Percentiles rank a stretch among this genome's conserved stretches.
Evolutionary conservation across 2,329 filamentous ascomycete species (phyloP).

Genomic region (Monilinia fructicola): DNA sequence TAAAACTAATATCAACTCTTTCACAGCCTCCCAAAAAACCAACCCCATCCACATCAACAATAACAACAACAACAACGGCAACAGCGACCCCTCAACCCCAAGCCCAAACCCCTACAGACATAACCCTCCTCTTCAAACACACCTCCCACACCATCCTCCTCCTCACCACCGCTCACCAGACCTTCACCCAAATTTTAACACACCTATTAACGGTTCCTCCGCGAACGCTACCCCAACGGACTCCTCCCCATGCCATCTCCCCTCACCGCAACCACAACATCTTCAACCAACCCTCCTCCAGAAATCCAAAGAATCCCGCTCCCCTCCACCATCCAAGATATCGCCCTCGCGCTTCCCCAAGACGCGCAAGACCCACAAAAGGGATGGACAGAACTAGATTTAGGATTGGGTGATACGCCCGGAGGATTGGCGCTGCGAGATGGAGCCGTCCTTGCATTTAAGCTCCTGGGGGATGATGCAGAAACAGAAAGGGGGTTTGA

Average conservation of each 20-base stretch:
- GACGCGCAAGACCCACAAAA: constrained; percentile 50
- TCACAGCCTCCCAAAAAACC: constrained; percentile 8
- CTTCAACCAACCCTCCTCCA: no score
- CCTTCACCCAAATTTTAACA: constrained; percentile 57
- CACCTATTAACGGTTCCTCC: constrained; percentile 60
- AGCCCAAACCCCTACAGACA: constrained; percentile 42
- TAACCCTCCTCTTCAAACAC: constrained; percentile 71
- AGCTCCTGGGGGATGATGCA: constrained; percentile 33
- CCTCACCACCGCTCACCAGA: constrained; percentile 58
- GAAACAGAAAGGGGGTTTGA: constrained; percentile 27
- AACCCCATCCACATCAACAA: not conserved
- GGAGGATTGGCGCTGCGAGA: constrained; percentile 44
- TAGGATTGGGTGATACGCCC: constrained; percentile 40
- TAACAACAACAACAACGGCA: not conserved
- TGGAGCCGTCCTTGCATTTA: constrained; percentile 45
- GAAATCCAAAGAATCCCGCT: constrained; percentile 10
- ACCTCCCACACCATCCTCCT: constrained; percentile 70
- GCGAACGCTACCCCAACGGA: constrained; percentile 56
- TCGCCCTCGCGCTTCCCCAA: constrained; percentile 49
- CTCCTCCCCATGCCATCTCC: constrained; percentile 40
- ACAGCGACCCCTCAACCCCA: not conserved
- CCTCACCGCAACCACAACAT: constrained; percentile 21
- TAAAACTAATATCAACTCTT: not conserved
- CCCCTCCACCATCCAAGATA: constrained; percentile 37
- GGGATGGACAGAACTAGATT: constrained; percentile 49